Base-by-base conservation (phyloP, 2,329 filamentous ascomycete genomes). In the Penicillium sp. region DNA sequence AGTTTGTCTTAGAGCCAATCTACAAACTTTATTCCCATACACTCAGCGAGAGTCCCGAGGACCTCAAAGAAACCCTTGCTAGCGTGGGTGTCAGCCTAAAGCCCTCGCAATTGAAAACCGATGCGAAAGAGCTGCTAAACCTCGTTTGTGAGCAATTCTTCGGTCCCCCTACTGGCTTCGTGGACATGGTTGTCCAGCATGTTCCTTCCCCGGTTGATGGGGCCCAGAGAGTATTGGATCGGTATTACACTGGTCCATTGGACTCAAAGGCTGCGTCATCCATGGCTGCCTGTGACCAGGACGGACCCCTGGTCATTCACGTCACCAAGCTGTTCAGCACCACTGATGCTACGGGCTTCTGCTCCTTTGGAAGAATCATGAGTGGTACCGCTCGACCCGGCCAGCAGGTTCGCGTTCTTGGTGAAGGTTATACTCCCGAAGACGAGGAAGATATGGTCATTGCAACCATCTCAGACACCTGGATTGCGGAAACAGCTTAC, bases 11-110 rank as follows among this genome's bases (percentile, higher is more conserved):
- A 46, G 94, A 99, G 71, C 94, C 94, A 18, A 92, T 99, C 64
- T 99, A 99, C 82, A 99, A 99, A 75, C 82, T 99, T 41, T 97
- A 93, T 73, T 93, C 92, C 15, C 91, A 97, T 72, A 95, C 92
- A 4, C 90, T 99, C 68, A 95, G 92, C 69, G 89, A 95, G 70
- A 93, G 87, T 67, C 89, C 93, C 0, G 87, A 90, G 52, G 89
- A 96, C 65, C 78, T 99, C 56, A 92, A 89, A 68, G 82, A 82
- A 45, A 94, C 92, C 0, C 77, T 99, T 54, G 86, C 83, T 18
- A 86, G 85, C 20, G 80, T 99, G 9, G 91, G 92, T 12, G 96
- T 99, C 65, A 76, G 81, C 20, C 78, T 99, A 59, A 99, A 97
- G 77, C 93, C 94, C 3, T 92, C 91, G 7, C 92, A 97, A 70